Conservation (phyloP, 2,329 filamentous ascomycete genomes). For the Ceratocystis variospora region DNA sequence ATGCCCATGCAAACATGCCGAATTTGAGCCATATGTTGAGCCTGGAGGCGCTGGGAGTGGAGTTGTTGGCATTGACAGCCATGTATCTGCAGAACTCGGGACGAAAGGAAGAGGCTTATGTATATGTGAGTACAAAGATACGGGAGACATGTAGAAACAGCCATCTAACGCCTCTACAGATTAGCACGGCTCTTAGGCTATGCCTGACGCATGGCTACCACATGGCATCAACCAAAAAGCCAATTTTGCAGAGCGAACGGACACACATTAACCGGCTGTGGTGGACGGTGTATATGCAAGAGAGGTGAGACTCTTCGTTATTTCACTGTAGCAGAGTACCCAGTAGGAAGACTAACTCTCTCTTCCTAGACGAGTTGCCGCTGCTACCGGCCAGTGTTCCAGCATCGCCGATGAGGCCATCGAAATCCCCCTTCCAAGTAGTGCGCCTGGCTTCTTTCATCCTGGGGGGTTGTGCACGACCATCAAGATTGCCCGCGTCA, state of each 20-base stretch:
- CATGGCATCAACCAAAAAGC: conserved; percentile 19
- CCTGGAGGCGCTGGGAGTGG: conserved; percentile 24
- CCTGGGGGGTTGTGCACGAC: conserved; percentile 24
- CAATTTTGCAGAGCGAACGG: conserved; percentile 19
- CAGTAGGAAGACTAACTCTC: background rate
- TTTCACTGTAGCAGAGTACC: background rate
- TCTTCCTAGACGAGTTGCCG: conserved; percentile 14
- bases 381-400: conserved; percentile 18
- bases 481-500: conserved; percentile 23
- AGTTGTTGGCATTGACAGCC: conserved; percentile 23
- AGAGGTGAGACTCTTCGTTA: conserved; percentile 21
- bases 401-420: conserved; percentile 18
- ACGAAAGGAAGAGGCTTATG: conserved; percentile 19
- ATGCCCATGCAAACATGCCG: conserved; percentile 23
- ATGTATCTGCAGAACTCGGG: conserved; percentile 19
- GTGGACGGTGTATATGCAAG: conserved; percentile 26
- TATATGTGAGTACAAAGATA: conserved; percentile 14
- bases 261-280: conserved; percentile 23
- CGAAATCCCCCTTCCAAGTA: conserved; percentile 16
- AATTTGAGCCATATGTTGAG: conserved; percentile 23
- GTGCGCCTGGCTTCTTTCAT: conserved; percentile 24
- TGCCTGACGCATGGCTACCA: conserved; percentile 25
- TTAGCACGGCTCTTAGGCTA: conserved; percentile 23
- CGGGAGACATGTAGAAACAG: background rate
- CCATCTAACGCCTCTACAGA: conserved; percentile 17